These are phyloP conservation scores for Aspergillus aculeatinus DNA, from an alignment of 2,329 filamentous ascomycete genomes.

Conservation along the genomic window DNA sequence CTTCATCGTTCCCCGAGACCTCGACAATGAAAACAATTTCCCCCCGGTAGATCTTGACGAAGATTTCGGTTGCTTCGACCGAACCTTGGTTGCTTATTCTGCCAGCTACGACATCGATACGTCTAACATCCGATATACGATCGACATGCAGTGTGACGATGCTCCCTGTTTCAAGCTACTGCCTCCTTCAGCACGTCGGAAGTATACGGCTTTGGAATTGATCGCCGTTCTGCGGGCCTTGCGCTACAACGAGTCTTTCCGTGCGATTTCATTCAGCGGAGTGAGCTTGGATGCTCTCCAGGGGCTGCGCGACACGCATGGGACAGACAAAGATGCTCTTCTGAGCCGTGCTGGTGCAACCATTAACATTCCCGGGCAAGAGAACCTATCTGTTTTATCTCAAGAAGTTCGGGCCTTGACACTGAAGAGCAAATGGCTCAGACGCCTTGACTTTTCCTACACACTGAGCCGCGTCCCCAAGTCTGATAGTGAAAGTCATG, in stretches of 20 bases:
- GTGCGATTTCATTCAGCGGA: conserved; percentile 65
- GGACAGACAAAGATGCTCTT: conserved; percentile 61
- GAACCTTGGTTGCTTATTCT: conserved; percentile 68
- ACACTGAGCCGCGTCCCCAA: conserved; percentile 58
- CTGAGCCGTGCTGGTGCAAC: conserved; percentile 59
- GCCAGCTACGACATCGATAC: conserved; percentile 67
- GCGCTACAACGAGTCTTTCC: conserved; percentile 69
- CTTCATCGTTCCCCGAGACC: conserved; percentile 58
- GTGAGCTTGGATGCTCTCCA: conserved; percentile 66
- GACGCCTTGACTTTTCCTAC: conserved; percentile 65
- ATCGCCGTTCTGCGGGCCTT: conserved; percentile 68
- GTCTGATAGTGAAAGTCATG: conserved; percentile 50
- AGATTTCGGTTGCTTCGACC: conserved; percentile 64
- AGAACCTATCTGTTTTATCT: conserved; percentile 59
- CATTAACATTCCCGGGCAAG: conserved; percentile 54
- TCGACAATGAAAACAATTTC: conserved; percentile 52
- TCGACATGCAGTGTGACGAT: conserved; percentile 64
- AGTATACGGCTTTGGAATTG: conserved; percentile 63
- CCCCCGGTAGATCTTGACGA: conserved; percentile 52
- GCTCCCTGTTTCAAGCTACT: conserved; percentile 65
- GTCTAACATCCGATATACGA: conserved; percentile 63
- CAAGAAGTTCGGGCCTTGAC: conserved; percentile 68
- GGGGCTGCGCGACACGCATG: conserved; percentile 59
- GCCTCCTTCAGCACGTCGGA: conserved; percentile 50
- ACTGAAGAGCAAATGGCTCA: conserved; percentile 62